Conservation (phyloP, 352 stramenopile genomes). For the Pythium myriotylum region DNA sequence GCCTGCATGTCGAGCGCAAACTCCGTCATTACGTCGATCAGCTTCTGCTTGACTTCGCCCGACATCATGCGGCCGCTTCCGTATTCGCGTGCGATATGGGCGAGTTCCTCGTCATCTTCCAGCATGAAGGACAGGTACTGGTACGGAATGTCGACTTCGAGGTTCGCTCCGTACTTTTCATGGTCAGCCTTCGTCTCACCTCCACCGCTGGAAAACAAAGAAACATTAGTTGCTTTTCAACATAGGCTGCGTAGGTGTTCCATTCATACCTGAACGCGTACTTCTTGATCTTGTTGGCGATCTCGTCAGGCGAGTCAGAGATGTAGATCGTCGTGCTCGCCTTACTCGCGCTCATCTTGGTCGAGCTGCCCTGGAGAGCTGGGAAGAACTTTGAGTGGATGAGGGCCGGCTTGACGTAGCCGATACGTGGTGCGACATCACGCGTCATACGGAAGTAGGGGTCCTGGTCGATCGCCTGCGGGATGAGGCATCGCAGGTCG, state of each 20-base stretch:
- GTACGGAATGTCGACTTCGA: conserved; percentile 98
- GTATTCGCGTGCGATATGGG: conserved; percentile 95
- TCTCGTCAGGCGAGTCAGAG: conserved; percentile 97
- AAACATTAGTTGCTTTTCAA: no score
- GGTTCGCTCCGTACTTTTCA: conserved; percentile 97
- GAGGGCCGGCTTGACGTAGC: conserved; percentile 95
- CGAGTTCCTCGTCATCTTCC: conserved; percentile 98
- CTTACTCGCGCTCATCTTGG: conserved; percentile 99
- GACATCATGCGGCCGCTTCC: conserved; percentile 95
- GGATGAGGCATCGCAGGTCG: conserved; percentile 98
- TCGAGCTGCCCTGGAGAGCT: conserved; percentile 94
- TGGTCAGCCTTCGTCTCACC: conserved; percentile 98
- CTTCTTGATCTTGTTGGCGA: conserved; percentile 92
- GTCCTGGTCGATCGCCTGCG: conserved; percentile 99
- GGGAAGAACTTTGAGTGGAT: conserved; percentile 99
- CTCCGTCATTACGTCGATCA: conserved; percentile 93
- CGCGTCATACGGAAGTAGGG: conserved; percentile 99
- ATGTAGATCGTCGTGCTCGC: conserved; percentile 98
- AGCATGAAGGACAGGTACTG: conserved; percentile 99
- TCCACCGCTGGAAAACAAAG: conserved; percentile 90
- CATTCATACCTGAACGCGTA: conserved; percentile 75
- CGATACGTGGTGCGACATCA: conserved; percentile 98
- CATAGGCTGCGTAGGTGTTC: not conserved
- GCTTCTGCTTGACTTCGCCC: conserved; percentile 97
- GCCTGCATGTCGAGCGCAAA: conserved; percentile 96